A percentile compares a stretch with the other conserved stretches of the same genome.
These are phyloP conservation scores for Phytophthora capsici DNA, from an alignment of 352 stramenopile genomes.

Conservation along the genomic window DNA sequence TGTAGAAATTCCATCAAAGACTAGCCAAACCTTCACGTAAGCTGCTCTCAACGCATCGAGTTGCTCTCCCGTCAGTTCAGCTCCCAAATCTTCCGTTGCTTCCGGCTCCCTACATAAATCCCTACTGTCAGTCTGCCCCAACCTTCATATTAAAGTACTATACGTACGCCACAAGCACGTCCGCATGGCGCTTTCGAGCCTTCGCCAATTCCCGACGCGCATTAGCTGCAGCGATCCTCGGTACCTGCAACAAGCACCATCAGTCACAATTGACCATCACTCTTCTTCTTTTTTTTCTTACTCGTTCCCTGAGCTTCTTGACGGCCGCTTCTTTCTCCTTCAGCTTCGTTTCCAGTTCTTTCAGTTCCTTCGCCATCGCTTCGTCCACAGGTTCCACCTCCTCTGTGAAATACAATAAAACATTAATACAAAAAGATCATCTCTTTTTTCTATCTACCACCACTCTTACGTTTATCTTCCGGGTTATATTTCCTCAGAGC, in stretches of 20 bases:
- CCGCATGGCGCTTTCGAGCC: constrained; percentile 58
- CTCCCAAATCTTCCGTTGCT: constrained; percentile 20
- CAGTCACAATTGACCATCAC: neutral
- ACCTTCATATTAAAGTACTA: constrained; percentile 10
- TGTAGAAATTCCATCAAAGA: neutral
- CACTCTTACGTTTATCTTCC: constrained; percentile 55
- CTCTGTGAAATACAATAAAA: constrained; percentile 38
- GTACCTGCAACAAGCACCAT: constrained; percentile 40
- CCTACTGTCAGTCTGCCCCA: constrained; percentile 3
- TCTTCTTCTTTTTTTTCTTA: constrained; percentile 12
- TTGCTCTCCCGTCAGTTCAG: constrained; percentile 47
- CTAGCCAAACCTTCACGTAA: constrained; percentile 54
- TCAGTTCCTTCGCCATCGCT: constrained; percentile 45
- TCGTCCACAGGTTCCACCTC: constrained; percentile 66
- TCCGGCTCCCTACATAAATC: constrained; percentile 33
- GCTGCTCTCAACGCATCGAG: constrained; percentile 56
- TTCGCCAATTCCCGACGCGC: constrained; percentile 58
- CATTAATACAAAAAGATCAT: neutral
- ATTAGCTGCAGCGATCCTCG: constrained; percentile 56
- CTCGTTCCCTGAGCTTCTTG: constrained; percentile 64
- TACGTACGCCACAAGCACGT: constrained; percentile 57
- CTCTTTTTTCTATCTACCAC: neutral
- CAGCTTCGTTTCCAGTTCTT: constrained; percentile 56
- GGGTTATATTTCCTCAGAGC: constrained; percentile 78
- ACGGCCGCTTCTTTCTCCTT: constrained; percentile 62